phyloP scores from a whole-genome alignment of 805 yeast genomes.

The Blastobotrys parvus region DNA sequence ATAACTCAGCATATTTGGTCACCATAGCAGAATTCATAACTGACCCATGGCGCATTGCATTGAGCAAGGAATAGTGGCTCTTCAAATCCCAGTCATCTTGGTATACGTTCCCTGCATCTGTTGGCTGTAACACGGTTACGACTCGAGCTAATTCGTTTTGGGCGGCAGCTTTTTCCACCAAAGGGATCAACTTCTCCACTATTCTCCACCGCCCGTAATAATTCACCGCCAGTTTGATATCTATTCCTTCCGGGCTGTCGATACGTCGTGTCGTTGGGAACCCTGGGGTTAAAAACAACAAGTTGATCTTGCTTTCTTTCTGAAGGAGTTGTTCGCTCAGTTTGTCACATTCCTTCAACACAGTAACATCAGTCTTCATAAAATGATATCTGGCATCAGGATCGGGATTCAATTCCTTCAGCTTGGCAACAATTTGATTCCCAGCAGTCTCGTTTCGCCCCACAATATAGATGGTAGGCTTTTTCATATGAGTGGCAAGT shows the following conservation, averaged over 20 bases:
- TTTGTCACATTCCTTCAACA: slow-evolving; percentile 17
- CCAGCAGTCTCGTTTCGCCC: slow-evolving; percentile 22
- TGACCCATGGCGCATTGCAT: slow-evolving; percentile 10
- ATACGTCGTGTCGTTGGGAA: slow-evolving; percentile 23
- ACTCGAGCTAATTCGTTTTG: slow-evolving; percentile 20
- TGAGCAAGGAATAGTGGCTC: slow-evolving; percentile 14
- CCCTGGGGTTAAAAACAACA: slow-evolving; percentile 17
- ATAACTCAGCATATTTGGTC: slow-evolving; percentile 12
- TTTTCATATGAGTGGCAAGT: slow-evolving; percentile 18
- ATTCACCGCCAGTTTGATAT: slow-evolving; percentile 20
- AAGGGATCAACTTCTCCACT: slow-evolving; percentile 17
- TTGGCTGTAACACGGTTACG: slow-evolving; percentile 21
- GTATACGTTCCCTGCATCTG: slow-evolving; percentile 14
- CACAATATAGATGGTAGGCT: slow-evolving; percentile 22
- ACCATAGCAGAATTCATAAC: slow-evolving; percentile 18
- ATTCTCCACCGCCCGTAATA: slow-evolving; percentile 24
- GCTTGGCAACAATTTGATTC: slow-evolving; percentile 12
- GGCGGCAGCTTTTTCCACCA: slow-evolving; percentile 17
- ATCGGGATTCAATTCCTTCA: slow-evolving; percentile 14
- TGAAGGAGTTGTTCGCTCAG: slow-evolving; percentile 8
- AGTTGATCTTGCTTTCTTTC: slow-evolving; percentile 16
- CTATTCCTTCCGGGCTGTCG: slow-evolving; percentile 24
- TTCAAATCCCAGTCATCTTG: slow-evolving; percentile 22
- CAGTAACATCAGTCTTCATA: slow-evolving; percentile 15
- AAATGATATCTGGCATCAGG: slow-evolving; percentile 15